Base-by-base conservation (phyloP, 495 filamentous ascomycete genomes). In the Aspergillus asperescens region DNA sequence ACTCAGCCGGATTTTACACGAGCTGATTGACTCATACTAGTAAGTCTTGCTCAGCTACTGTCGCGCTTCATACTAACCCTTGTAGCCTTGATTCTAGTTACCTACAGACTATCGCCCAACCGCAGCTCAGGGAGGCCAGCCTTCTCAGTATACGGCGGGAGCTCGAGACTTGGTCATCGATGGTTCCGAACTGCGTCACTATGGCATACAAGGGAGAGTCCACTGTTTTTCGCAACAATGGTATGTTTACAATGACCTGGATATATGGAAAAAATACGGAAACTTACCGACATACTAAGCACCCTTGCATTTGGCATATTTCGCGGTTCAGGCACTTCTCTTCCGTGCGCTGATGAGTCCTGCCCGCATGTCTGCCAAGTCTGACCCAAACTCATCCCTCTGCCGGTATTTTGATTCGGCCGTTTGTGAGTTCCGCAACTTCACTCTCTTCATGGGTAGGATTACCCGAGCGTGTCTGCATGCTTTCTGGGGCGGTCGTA, bases 401-500 rank as follows among this genome's bases (percentile, higher is more conserved):
- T 50, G 48, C 13, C 35, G 48, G 4, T 29, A 41, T 20, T 50
- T 50, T 25, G 48, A 50, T 15, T 16, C 6, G 5, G 48, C 48
- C 1, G 35, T 41, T 13, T 7, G 8, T 7, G 48, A 41, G 24
- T 50, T 50, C 12, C 48, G 48, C 3, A 50, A 50, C 8, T 50
- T 50, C 35, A 50, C 48, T 5, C n/a, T 50, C 1, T 50, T 50
- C 35, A 50, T 50, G 48, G 16, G 19, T 12, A 50, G 8, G 3
- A 41, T 50, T n/a, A 50, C 48, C 0, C 23, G 24, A 19, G 13
- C 15, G 8, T 22, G 23, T 18, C 13, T 50, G n/a, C 48, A 50
- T 19, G 34, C 48, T 27, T 50, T 50, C 16, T 50, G 48, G 48
- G 35, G 48, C 16, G 48, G 48, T 3, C 48, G 48, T 50, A 40